Percentiles rank a stretch among this genome's conserved stretches.
Evolutionary conservation across 108 stramenopile species (phyloP).

Genomic region (Pseudonitzschia multistriata): DNA sequence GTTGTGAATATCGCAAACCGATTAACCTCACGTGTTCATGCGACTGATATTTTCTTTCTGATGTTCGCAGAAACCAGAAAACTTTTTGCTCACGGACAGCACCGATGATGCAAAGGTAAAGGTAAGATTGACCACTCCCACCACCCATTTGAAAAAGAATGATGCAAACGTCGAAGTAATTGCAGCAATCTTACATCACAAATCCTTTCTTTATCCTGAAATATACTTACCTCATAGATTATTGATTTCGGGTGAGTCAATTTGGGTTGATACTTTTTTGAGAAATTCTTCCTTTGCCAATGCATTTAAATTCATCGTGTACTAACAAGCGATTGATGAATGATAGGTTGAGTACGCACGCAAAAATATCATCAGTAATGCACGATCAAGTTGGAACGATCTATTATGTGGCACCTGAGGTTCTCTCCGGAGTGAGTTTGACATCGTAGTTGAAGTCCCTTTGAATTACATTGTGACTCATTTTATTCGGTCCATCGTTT

Average conservation of each 20-base stretch:
- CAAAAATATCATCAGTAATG: not conserved
- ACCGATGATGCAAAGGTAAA: conserved; percentile 34
- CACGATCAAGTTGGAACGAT: conserved; percentile 55
- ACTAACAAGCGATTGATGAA: not conserved
- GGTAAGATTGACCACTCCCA: not conserved
- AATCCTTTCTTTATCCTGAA: not conserved
- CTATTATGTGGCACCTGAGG: conserved; percentile 81
- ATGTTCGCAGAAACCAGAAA: conserved; percentile 49
- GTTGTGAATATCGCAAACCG: no score
- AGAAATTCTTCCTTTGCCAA: not conserved
- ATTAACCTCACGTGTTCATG: no score
- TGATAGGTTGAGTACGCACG: not conserved
- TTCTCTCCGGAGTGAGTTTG: not conserved
- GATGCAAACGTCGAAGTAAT: not conserved
- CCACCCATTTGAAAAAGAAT: not conserved
- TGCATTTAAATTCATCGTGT: not conserved
- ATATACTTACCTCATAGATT: conserved; percentile 25
- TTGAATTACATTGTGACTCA: conserved; percentile 46
- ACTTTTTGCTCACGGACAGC: conserved; percentile 51
- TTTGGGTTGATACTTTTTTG: conserved; percentile 9
- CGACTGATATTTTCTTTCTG: no score
- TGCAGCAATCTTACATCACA: not conserved
- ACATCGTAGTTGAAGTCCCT: conserved; percentile 15
- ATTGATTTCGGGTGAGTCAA: conserved; percentile 90
- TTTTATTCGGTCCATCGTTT: conserved; percentile 37